These are phyloP conservation scores for Epichloe elymi DNA, from an alignment of 2,329 filamentous ascomycete genomes.

Conservation along the genomic window DNA sequence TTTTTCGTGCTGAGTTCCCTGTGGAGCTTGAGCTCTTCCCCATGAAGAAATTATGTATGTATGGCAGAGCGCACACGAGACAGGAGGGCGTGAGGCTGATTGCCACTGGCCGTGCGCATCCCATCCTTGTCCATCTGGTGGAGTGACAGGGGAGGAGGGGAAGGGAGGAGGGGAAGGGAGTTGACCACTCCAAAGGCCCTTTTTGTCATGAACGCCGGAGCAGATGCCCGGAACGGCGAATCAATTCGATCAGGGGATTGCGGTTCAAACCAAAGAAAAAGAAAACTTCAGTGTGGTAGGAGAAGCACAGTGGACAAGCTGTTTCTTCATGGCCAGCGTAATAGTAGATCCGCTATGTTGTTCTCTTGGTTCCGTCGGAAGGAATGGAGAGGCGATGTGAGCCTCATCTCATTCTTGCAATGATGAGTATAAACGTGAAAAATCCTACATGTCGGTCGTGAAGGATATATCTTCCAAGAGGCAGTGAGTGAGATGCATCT, in stretches of 20 bases:
- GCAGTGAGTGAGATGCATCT: no score
- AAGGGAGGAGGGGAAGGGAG: no score
- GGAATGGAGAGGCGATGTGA: background rate
- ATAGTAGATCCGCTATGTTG: background rate
- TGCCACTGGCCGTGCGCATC: conserved; percentile 2
- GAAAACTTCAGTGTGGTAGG: background rate
- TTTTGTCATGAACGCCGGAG: background rate
- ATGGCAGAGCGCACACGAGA: background rate
- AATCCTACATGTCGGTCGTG: no score
- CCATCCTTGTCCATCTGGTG: background rate
- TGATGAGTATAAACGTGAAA: no score
- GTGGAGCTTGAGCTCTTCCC: background rate
- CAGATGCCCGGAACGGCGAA: background rate
- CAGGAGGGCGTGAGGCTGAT: conserved; percentile 4
- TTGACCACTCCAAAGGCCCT: background rate
- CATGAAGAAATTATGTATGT: background rate
- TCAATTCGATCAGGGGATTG: background rate
- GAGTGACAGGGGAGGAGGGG: background rate
- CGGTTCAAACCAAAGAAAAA: background rate
- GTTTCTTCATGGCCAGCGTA: no score
- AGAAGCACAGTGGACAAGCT: background rate
- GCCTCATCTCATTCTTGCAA: background rate
- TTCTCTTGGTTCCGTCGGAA: background rate
- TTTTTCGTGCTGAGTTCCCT: background rate
- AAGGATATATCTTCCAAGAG: no score